phyloP scores from a whole-genome alignment of 1,284 basidiomycete genomes.

The Trametes hirsuta region DNA sequence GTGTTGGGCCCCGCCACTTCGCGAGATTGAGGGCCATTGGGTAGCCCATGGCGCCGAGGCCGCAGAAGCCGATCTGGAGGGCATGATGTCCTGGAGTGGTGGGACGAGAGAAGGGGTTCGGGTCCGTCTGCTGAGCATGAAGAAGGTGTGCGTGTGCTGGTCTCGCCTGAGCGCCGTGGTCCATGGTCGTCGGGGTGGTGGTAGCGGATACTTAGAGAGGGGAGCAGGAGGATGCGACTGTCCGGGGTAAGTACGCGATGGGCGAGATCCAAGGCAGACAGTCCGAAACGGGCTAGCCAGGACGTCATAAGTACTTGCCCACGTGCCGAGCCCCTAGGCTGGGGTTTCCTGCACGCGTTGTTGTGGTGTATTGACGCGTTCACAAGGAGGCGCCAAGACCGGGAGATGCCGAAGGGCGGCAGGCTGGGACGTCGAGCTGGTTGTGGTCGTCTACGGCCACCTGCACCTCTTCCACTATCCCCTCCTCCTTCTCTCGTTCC shows the following conservation, averaged over 20 bases:
- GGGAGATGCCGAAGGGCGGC: slow-evolving; percentile 15
- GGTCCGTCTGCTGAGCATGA: slow-evolving; percentile 18
- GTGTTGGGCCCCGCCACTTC: slow-evolving; percentile 45
- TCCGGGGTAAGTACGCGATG: neutral
- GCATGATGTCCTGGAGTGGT: slow-evolving; percentile 46
- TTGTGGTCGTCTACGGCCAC: slow-evolving; percentile 24
- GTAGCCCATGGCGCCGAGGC: slow-evolving; percentile 72
- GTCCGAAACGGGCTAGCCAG: slow-evolving; percentile 7
- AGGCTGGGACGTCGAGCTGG: slow-evolving; percentile 3
- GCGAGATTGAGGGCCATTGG: slow-evolving; percentile 80
- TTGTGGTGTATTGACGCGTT: slow-evolving; percentile 20
- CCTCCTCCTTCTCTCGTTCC: slow-evolving; percentile 1
- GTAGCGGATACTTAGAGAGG: neutral
- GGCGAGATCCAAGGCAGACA: slow-evolving; percentile 1
- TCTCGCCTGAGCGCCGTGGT: slow-evolving; percentile 1
- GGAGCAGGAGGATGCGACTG: neutral
- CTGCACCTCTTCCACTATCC: slow-evolving; percentile 11
- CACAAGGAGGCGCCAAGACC: slow-evolving; percentile 1
- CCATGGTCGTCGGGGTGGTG: neutral
- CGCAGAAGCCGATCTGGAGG: slow-evolving; percentile 61
- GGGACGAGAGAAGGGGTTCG: slow-evolving; percentile 62
- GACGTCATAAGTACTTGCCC: slow-evolving; percentile 13
- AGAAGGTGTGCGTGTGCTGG: slow-evolving; percentile 17
- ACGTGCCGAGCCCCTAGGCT: slow-evolving; percentile 13
- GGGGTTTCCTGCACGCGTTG: slow-evolving; percentile 18